A percentile compares a stretch with the other conserved stretches of the same genome.
Conservation (phyloP, 1,284 basidiomycete genomes). For the Acaromyces ingoldii region DNA sequence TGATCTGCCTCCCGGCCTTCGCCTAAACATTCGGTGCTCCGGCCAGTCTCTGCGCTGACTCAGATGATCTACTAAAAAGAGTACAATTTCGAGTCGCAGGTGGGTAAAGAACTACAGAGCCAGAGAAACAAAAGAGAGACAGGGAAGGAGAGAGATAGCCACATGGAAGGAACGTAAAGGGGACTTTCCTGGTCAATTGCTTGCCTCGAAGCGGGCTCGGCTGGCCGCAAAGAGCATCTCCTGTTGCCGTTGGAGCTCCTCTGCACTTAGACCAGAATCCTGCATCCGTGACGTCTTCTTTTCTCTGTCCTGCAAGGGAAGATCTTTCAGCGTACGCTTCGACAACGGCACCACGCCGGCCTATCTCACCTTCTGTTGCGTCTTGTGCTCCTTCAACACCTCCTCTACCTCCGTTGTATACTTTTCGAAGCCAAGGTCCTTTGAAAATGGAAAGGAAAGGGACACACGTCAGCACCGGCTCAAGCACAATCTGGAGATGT, state of each 20-base stretch:
- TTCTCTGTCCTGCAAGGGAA: constrained; percentile 54
- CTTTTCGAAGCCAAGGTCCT: constrained; percentile 79
- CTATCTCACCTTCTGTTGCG: constrained; percentile 69
- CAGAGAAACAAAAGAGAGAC: no score
- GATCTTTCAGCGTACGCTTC: not conserved
- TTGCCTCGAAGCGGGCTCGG: constrained; percentile 58
- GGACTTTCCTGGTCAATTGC: constrained; percentile 21
- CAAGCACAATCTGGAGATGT: not conserved
- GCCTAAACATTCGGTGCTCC: no score
- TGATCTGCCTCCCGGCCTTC: no score
- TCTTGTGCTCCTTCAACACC: constrained; percentile 89
- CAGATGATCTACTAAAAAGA: no score
- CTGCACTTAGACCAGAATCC: constrained; percentile 81
- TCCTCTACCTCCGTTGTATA: constrained; percentile 84
- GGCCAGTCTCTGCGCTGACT: no score
- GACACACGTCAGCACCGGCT: constrained; percentile 1
- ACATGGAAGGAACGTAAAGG: not conserved
- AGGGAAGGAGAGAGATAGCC: no score
- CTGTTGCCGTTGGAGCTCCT: constrained; percentile 80
- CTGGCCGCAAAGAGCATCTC: constrained; percentile 86
- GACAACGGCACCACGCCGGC: no score
- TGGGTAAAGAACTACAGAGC: no score
- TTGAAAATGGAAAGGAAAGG: constrained; percentile 44
- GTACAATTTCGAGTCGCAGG: no score
- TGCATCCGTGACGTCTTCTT: constrained; percentile 66